These are phyloP conservation scores for Silybum marianum DNA, from an alignment of 129 eudicot genomes.

Conservation along the genomic window DNA sequence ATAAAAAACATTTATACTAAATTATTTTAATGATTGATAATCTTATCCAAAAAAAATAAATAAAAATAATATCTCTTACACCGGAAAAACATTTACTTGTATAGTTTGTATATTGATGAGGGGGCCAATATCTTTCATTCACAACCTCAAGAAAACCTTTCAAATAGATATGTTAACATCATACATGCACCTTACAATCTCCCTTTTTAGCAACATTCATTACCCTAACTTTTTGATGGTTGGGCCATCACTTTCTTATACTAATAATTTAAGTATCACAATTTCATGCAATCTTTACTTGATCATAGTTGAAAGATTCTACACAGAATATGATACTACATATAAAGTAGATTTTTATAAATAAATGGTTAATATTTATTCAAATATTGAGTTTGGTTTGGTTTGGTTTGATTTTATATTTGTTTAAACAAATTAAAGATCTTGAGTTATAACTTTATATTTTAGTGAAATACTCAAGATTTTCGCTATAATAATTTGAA, in stretches of 20 bases:
- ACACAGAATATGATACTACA: background rate
- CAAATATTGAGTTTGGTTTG: background rate
- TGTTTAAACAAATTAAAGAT: background rate
- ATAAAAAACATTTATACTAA: background rate
- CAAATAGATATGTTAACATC: background rate
- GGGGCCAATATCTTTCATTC: conserved; percentile 4
- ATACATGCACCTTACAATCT: conserved; percentile 23
- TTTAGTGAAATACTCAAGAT: no score
- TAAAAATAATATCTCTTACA: no score
- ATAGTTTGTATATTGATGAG: conserved; percentile 10
- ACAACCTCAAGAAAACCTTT: conserved; percentile 26
- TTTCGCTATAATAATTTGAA: background rate
- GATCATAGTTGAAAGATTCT: background rate
- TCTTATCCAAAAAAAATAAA: background rate
- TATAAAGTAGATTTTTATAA: background rate
- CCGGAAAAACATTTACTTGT: background rate
- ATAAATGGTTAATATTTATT: background rate
- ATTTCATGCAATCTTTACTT: background rate
- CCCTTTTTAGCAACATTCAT: conserved; percentile 18
- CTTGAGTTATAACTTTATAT: background rate
- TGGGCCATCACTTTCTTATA: conserved; percentile 12
- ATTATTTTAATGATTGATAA: background rate
- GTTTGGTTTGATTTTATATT: background rate
- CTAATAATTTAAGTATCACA: background rate
- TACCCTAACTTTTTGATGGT: conserved; percentile 16